Evolutionary conservation across 257 asterid genomes (phyloP), one percentile per base, ranked within the genome.

Genomic region (Solanum paucissectum): DNA sequence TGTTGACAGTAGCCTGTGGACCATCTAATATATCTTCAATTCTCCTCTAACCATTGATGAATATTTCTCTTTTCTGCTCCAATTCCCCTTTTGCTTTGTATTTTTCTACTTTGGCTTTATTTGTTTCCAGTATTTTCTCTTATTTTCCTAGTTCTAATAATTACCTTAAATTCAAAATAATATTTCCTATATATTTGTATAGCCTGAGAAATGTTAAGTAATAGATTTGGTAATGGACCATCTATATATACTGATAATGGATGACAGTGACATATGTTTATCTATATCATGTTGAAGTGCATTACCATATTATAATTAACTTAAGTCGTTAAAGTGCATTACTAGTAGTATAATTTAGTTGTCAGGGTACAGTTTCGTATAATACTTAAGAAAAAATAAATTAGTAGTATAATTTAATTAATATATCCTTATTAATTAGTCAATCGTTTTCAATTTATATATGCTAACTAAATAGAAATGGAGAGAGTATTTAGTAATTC

Each of bases 21-120:
- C 69, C 85, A 82, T 49, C 85, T 49, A 25, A 44, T 16, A n/a
- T 79, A 27, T 79, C 6, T 81, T 81, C 29, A 49, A 10, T 81
- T 81, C 85, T 81, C 25, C 68, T 82, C 42, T 79, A 16, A 82
- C 42, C 16, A 82, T 82, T 29, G 82, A 73, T 46, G 82, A 36
- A 27, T 73, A 82, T 29, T 82, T 64, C 4, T 64, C 11, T 81
- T 5, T 52, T 18, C 42, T 82, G 85, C 85, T 49, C 55, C 42
- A 34, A 36, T 36, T 74, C 52, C 69, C 66, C 55, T 44, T 77
- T 76, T 14, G 23, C n/a, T 79, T 81, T 82, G 85, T 82, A 82
- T 82, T 82, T 49, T 82, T 82, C 44, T 82, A 82, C 85, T 49
- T 76, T 82, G 85, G 85, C 85, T 46, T 82, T 82, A 82, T 49